Percentiles rank a stretch among this genome's conserved stretches.
phyloP scores from a whole-genome alignment of 1,284 basidiomycete species.

The Puccinia novopanici region DNA sequence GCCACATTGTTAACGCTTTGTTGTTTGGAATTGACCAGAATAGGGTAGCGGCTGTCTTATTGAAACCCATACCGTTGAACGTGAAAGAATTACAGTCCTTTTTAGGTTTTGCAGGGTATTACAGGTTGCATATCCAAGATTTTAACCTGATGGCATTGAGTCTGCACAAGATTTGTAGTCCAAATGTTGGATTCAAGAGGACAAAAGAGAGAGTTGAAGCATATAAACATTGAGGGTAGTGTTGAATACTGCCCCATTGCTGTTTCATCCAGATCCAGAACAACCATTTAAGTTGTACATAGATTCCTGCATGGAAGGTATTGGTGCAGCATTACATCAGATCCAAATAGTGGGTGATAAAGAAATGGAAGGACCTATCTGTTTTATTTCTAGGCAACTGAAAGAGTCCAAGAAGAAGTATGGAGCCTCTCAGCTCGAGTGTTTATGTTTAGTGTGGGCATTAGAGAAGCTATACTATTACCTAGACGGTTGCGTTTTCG shows the following conservation, averaged over 20 bases:
- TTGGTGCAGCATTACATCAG: conserved; percentile 15
- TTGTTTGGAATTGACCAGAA: conserved; percentile 2
- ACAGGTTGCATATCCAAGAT: conserved; percentile 6
- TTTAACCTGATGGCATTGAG: not conserved
- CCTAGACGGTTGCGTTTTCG: not conserved
- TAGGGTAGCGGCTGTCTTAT: conserved; percentile 14
- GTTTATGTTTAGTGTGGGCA: conserved; percentile 3
- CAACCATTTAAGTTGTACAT: not conserved
- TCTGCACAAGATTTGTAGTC: not conserved
- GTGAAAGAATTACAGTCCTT: conserved; percentile 8
- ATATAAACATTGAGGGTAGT: not conserved
- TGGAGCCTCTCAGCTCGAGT: conserved; percentile 3
- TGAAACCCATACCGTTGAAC: not conserved
- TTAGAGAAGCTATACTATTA: conserved; percentile 15
- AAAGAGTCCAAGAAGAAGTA: not conserved
- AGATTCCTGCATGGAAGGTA: not conserved
- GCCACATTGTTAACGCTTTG: not conserved
- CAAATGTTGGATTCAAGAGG: not conserved
- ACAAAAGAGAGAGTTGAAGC: conserved; percentile 12
- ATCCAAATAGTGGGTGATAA: not conserved
- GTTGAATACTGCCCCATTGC: not conserved
- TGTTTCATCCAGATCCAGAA: not conserved
- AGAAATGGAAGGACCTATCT: not conserved
- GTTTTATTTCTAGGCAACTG: not conserved
- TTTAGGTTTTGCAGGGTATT: conserved; percentile 23